Conservation (phyloP, 768 basidiomycete species). For the Collybiopsis confluens region DNA sequence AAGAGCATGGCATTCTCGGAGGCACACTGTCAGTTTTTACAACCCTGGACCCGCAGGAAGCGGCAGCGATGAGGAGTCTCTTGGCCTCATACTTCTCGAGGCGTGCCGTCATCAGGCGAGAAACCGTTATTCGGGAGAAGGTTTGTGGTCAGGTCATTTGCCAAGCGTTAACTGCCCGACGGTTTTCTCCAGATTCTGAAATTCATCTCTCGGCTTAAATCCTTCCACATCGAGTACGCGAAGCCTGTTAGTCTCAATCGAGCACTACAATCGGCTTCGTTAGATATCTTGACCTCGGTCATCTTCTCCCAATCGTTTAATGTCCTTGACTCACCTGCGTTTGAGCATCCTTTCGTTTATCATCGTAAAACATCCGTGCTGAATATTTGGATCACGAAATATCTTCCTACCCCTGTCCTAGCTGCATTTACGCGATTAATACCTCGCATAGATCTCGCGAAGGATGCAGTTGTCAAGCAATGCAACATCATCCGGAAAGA, state of each 20-base stretch:
- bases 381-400: conserved; percentile 6
- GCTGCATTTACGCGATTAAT: not conserved
- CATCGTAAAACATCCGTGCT: not conserved
- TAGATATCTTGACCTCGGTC: conserved; percentile 14
- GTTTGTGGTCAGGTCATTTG: conserved; percentile 7
- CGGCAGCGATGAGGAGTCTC: conserved; percentile 12
- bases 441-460: not conserved
- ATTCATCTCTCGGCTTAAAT: conserved; percentile 8
- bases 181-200: not conserved
- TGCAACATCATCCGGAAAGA: not conserved
- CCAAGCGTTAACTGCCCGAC: not conserved
- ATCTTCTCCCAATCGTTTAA: conserved; percentile 13
- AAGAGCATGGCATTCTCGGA: conserved; percentile 14
- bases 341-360: conserved; percentile 10
- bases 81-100: conserved; percentile 15
- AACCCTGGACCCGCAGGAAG: conserved; percentile 9
- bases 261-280: conserved; percentile 12
- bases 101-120: conserved; percentile 12
- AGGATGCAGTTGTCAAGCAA: not conserved
- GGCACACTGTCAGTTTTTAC: conserved; percentile 12
- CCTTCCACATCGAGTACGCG: conserved; percentile 1
- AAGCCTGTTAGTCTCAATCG: conserved; percentile 10
- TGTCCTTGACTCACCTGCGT: conserved; percentile 7
- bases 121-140: conserved; percentile 11
- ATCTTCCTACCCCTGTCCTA: not conserved